A percentile compares a stretch with the other conserved stretches of the same genome.
phyloP scores from a whole-genome alignment of 371 early-diverging fungal species.

The Mortierella polycephala region DNA sequence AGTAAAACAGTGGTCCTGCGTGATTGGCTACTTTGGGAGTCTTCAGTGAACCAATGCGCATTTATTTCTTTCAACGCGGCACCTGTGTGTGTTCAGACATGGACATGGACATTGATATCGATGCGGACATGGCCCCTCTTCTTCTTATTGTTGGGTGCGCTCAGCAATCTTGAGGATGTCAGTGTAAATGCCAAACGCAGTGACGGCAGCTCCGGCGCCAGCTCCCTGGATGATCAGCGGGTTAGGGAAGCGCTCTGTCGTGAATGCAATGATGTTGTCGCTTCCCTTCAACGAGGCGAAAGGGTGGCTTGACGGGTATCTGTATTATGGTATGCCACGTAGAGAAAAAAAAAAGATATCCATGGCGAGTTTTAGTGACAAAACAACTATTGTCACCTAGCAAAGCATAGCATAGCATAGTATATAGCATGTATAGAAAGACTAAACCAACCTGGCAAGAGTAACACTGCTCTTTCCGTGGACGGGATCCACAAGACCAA shows the following conservation, averaged over 20 bases:
- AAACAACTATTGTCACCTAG: neutral
- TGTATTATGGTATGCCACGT: conserved; percentile 19
- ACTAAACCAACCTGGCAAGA: conserved; percentile 66
- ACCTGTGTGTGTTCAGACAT: too few species aligned
- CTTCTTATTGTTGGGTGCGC: conserved; percentile 56
- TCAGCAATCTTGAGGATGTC: conserved; percentile 88
- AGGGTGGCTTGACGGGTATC: conserved; percentile 89
- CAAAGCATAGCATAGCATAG: neutral
- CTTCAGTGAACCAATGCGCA: too few species aligned
- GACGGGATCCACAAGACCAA: conserved; percentile 88
- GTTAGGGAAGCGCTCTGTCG: conserved; percentile 92
- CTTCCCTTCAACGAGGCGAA: conserved; percentile 95
- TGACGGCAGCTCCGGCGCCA: conserved; percentile 97
- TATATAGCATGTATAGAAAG: neutral
- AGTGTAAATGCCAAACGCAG: conserved; percentile 95
- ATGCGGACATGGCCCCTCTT: neutral
- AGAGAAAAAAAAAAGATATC: neutral
- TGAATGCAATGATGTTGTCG: conserved; percentile 97
- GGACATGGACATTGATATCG: too few species aligned
- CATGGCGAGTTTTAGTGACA: too few species aligned
- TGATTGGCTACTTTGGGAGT: too few species aligned
- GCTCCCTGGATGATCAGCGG: conserved; percentile 96
- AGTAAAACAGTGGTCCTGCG: too few species aligned
- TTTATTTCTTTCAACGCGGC: too few species aligned
- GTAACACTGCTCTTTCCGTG: conserved; percentile 79